These are phyloP conservation scores for Podospora fimiseda DNA, from an alignment of 495 filamentous ascomycete genomes.

Conservation along the genomic window DNA sequence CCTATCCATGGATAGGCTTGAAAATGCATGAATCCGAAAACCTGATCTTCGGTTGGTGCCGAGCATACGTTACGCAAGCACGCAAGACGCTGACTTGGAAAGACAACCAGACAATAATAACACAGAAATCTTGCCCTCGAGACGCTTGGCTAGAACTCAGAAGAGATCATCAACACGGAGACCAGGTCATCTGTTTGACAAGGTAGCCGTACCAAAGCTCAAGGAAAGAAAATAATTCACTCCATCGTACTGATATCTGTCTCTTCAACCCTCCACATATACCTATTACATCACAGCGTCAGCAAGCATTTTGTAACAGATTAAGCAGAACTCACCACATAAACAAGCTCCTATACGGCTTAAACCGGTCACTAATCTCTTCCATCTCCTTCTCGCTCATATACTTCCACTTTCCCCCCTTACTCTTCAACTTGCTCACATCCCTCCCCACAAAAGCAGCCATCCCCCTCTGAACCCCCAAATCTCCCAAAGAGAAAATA, in stretches of 20 bases:
- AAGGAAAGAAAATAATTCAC: constrained; percentile 10
- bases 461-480: constrained; percentile 93
- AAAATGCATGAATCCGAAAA: neutral
- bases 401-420: constrained; percentile 94
- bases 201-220: no score
- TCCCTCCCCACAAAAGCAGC: constrained; percentile 80
- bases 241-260: constrained; percentile 65
- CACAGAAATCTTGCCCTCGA: no score
- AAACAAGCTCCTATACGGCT: constrained; percentile 67
- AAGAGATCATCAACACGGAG: no score
- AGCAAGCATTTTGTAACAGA: neutral
- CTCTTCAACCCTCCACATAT: constrained; percentile 83
- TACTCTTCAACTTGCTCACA: constrained; percentile 73
- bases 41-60: neutral
- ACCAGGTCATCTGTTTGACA: no score
- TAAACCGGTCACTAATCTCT: constrained; percentile 70
- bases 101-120: no score
- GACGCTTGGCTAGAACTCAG: no score
- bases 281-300: constrained; percentile 32
- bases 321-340: constrained; percentile 39
- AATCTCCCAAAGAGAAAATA: constrained; percentile 85
- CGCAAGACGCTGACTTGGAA: no score
- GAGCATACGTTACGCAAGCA: no score
- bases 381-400: constrained; percentile 92
- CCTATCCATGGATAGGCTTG: no score